A percentile compares a stretch with the other conserved stretches of the same genome.
These are phyloP conservation scores for Volvox carteri DNA, from an alignment of 163 green algal species.

Conservation along the genomic window DNA sequence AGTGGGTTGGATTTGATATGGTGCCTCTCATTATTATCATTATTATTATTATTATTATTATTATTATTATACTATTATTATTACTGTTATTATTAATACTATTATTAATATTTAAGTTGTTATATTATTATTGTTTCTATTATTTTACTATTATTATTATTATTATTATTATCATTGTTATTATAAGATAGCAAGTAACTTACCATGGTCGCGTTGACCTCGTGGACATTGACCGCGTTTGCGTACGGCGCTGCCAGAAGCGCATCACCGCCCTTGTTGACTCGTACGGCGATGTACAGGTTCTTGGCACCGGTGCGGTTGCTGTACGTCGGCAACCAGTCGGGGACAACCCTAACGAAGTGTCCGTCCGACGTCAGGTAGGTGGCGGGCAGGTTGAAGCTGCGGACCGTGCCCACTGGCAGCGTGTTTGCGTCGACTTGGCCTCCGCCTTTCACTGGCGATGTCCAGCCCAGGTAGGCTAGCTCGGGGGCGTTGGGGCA, in stretches of 20 bases:
- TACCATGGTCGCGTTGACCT: not conserved
- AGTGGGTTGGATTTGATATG: no score
- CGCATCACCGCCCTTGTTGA: no score
- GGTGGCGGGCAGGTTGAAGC: slow-evolving; percentile 1
- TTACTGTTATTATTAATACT: not conserved
- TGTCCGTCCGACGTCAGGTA: not conserved
- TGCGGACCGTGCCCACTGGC: not conserved
- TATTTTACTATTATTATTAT: no score
- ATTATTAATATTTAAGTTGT: not conserved
- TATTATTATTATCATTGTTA: no score
- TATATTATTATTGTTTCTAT: no score
- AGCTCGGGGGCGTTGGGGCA: slow-evolving; percentile 7
- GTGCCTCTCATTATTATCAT: no score
- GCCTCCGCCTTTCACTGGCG: not conserved
- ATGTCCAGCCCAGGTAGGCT: not conserved
- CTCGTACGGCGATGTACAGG: no score
- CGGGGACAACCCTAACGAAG: no score
- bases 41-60: no score
- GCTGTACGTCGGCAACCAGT: not conserved
- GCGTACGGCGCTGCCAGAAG: not conserved
- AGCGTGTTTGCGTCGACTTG: not conserved
- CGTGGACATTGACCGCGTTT: not conserved
- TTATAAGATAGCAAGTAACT: not conserved
- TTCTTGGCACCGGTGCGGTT: not conserved
- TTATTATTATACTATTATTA: not conserved